Evolutionary conservation across 2,329 filamentous ascomycete species (phyloP).

Genomic region (Verticillium longisporum): DNA sequence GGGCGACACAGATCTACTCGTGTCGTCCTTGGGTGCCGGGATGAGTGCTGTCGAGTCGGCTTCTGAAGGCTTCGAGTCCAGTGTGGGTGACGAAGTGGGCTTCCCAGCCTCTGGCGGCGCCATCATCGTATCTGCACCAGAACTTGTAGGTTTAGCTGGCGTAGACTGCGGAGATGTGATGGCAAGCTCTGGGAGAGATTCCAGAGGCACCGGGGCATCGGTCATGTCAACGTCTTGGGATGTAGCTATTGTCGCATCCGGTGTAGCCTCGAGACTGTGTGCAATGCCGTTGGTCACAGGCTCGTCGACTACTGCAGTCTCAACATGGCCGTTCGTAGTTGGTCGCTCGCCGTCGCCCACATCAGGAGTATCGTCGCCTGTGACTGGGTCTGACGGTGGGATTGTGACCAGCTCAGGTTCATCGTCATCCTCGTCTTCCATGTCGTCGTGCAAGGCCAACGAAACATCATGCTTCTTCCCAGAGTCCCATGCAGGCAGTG

Average conservation of each 20-base stretch:
- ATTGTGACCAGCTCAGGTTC: not conserved
- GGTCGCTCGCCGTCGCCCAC: not conserved
- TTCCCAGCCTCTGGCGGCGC: constrained; percentile 32
- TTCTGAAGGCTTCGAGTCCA: constrained; percentile 46
- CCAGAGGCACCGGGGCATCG: constrained; percentile 13
- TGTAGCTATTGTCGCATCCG: not conserved
- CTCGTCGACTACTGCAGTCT: not conserved
- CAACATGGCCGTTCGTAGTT: not conserved
- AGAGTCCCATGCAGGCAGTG: not conserved
- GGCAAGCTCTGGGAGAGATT: constrained; percentile 15
- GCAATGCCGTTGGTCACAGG: not conserved
- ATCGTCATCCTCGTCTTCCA: constrained; percentile 1
- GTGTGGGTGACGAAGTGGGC: constrained; percentile 24
- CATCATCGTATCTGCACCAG: constrained; percentile 36
- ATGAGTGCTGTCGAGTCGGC: constrained; percentile 27
- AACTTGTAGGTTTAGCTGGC: constrained; percentile 24
- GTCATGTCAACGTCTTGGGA: constrained; percentile 25
- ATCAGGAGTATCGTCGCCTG: not conserved
- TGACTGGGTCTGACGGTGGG: not conserved
- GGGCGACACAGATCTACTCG: constrained; percentile 23
- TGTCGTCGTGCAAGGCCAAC: not conserved
- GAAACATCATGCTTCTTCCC: not conserved
- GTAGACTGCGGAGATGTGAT: constrained; percentile 14
- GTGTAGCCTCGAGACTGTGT: not conserved
- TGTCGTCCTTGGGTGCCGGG: constrained; percentile 14